Base-by-base conservation (phyloP, 805 yeast species). In the Vanderwaltozyma yarrowii region DNA sequence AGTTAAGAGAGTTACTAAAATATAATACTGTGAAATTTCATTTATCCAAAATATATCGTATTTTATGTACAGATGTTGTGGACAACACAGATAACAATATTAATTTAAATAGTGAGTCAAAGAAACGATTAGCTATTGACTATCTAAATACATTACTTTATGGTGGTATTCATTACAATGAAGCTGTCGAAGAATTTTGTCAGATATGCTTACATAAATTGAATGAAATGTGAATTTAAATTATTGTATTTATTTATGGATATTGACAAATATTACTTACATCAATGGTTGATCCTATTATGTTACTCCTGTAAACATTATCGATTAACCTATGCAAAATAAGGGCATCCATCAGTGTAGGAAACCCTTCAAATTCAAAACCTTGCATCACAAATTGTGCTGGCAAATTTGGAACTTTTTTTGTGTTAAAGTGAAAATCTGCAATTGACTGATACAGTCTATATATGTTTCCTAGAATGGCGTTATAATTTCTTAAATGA, bases 161-260 rank as follows among this genome's bases (percentile, higher is more conserved):
- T 4, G 78, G 77, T 9, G 87, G 88, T 0, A 44, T 67, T 0
- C 84, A 79, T 47, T 69, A 69, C 35, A 80, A 80, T 51, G 74
- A 65, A 40, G 61, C 77, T 15, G 69, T 80, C 12, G 84, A 78
- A 52, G 86, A 78, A 42, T 80, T 80, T 55, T 71, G 79, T 30
- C 58, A 50, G 31, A 42, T 50, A 20, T 43, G 37, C 35, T 38
- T 52, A 27, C 37, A 36, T 13, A 39, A 42, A 28, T 17, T 46
- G 32, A 34, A 40, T 13, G 32, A 36, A n/a, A 17, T 21, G 26
- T 26, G 18, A 33, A 29, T 16, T 15, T 29, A 29, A 7, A 29
- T 16, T 18, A 21, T 4, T 20, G 13, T 5, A 32, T 19, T 25
- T 15, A 25, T 15, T 36, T 31, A 38, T 14, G 40, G 37, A 30